Percentiles rank a stretch among this genome's conserved stretches.
phyloP scores from a whole-genome alignment of 2,329 filamentous ascomycete genomes.

The Monilinia polystroma region DNA sequence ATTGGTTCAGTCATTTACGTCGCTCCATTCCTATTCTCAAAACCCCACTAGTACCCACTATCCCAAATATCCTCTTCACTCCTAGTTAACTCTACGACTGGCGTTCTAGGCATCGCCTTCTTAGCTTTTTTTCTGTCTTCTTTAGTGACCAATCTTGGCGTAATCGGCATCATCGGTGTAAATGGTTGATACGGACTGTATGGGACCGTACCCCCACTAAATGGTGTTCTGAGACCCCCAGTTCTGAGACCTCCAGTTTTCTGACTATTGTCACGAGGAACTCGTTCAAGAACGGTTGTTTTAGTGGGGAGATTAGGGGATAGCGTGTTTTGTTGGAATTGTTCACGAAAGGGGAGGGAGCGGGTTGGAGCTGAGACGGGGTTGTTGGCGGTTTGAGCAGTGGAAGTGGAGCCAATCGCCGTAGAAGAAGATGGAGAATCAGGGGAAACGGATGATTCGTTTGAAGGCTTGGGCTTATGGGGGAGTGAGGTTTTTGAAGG shows the following conservation, averaged over 20 bases:
- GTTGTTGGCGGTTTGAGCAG: conserved; percentile 18
- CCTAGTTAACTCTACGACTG: conserved; percentile 60
- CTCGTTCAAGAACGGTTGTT: conserved; percentile 63
- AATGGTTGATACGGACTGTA: conserved; percentile 80
- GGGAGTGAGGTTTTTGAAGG: conserved; percentile 17
- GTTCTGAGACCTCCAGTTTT: conserved; percentile 49
- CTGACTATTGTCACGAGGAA: conserved; percentile 48
- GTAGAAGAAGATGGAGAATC: conserved; percentile 19
- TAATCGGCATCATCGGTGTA: conserved; percentile 72
- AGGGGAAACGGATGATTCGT: conserved; percentile 5
- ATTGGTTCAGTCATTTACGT: neutral
- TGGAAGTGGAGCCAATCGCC: conserved; percentile 11
- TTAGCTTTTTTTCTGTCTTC: conserved; percentile 69
- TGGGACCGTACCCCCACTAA: conserved; percentile 60
- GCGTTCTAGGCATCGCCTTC: conserved; percentile 60
- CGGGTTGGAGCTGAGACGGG: conserved; percentile 38
- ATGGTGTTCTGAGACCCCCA: conserved; percentile 60
- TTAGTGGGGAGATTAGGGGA: conserved; percentile 48
- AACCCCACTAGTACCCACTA: conserved; percentile 34
- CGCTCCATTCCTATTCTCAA: neutral
- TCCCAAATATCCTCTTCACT: conserved; percentile 63
- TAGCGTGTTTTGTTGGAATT: conserved; percentile 50
- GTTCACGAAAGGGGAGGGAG: conserved; percentile 59
- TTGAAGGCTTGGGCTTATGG: conserved; percentile 11
- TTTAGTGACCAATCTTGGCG: conserved; percentile 70